A percentile compares a stretch with the other conserved stretches of the same genome.
phyloP scores from a whole-genome alignment of 768 basidiomycete species.

The Hortiboletus campestris region DNA sequence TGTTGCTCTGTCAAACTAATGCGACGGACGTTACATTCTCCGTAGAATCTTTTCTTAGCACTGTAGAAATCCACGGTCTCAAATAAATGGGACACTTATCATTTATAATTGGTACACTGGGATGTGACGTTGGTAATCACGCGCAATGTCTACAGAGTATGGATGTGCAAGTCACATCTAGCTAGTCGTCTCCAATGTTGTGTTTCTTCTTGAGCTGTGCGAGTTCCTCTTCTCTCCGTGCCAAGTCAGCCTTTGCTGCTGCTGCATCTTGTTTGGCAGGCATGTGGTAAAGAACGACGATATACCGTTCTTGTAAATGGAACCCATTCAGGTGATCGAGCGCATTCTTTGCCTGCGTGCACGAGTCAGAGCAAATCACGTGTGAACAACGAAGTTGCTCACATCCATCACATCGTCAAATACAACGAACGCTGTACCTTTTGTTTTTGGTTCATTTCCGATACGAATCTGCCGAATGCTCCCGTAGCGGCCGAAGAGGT shows the following conservation, averaged over 20 bases:
- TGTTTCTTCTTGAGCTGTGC: constrained; percentile 84
- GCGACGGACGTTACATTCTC: constrained; percentile 11
- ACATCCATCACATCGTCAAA: constrained; percentile 97
- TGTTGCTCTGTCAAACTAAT: constrained; percentile 3
- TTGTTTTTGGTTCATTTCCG: constrained; percentile 88
- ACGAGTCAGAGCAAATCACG: constrained; percentile 12
- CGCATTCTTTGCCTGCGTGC: constrained; percentile 85
- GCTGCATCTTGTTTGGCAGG: constrained; percentile 95
- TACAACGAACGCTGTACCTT: constrained; percentile 95
- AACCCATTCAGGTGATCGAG: constrained; percentile 97
- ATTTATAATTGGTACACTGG: constrained; percentile 4
- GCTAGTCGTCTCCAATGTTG: constrained; percentile 74
- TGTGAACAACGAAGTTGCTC: constrained; percentile 27
- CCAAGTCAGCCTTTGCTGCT: constrained; percentile 88
- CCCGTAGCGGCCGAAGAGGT: constrained; percentile 96
- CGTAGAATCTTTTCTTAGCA: constrained; percentile 1
- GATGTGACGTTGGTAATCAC: constrained; percentile 1
- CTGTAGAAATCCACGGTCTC: constrained; percentile 6
- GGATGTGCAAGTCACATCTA: constrained; percentile 12
- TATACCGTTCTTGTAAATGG: constrained; percentile 96
- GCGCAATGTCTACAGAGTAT: constrained; percentile 5
- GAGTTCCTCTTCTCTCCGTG: constrained; percentile 87
- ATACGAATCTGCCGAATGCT: constrained; percentile 94
- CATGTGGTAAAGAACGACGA: constrained; percentile 97
- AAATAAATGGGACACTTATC: constrained; percentile 8